A percentile compares a stretch with the other conserved stretches of the same genome.
Evolutionary conservation across 768 basidiomycete genomes (phyloP).

Genomic region (Mycena maculata): DNA sequence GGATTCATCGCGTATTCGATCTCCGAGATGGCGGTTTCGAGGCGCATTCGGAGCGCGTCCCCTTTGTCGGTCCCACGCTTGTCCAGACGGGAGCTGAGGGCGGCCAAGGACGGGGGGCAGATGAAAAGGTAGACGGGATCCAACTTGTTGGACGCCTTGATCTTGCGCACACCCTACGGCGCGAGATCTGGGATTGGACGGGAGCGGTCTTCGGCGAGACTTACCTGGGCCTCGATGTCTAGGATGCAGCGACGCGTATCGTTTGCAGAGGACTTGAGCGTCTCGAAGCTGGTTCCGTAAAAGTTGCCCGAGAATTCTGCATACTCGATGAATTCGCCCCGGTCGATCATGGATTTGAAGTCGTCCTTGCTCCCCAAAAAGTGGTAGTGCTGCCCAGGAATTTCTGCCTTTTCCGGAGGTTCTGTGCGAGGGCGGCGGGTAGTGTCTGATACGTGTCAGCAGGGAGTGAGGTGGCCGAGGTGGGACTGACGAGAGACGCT

Average conservation of each 20-base stretch:
- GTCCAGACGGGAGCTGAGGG: constrained; percentile 75
- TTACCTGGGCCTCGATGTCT: constrained; percentile 95
- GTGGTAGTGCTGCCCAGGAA: constrained; percentile 86
- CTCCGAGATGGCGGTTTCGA: constrained; percentile 83
- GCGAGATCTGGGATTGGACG: constrained; percentile 32
- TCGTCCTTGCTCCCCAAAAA: constrained; percentile 79
- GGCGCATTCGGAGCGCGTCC: constrained; percentile 75
- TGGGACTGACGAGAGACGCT: constrained; percentile 84
- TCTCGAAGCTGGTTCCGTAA: constrained; percentile 91
- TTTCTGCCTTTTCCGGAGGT: constrained; percentile 57
- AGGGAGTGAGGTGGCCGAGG: constrained; percentile 19
- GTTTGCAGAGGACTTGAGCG: constrained; percentile 75
- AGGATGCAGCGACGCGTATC: constrained; percentile 88
- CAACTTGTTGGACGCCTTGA: constrained; percentile 84
- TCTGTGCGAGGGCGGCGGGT: constrained; percentile 87
- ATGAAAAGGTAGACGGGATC: constrained; percentile 93
- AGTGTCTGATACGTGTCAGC: constrained; percentile 70
- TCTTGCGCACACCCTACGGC: constrained; percentile 87
- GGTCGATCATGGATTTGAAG: constrained; percentile 76
- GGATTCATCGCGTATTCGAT: constrained; percentile 85
- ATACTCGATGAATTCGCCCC: constrained; percentile 90
- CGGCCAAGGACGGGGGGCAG: constrained; percentile 84
- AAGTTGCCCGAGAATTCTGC: constrained; percentile 93
- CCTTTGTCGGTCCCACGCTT: constrained; percentile 89
- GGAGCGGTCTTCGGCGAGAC: constrained; percentile 35